Percentiles rank a stretch among this genome's conserved stretches.
Evolutionary conservation across 441 rosid species (phyloP).

Genomic region (Mallotus repandus): DNA sequence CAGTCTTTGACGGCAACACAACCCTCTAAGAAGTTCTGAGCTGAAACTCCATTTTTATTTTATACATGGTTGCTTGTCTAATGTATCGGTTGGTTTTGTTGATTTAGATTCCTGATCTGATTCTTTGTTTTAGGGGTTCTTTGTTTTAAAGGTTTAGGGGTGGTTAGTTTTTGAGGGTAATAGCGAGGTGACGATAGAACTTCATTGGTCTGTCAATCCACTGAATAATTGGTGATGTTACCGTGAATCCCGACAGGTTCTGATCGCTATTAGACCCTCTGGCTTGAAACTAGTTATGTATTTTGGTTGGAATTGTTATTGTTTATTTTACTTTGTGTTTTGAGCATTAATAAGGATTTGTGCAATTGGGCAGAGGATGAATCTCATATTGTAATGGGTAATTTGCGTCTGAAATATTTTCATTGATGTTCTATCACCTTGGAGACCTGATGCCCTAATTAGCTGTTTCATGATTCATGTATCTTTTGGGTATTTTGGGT

Average conservation of each 20-base stretch:
- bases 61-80: not conserved
- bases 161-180: not conserved
- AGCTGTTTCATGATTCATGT: no score
- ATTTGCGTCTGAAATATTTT: constrained; percentile 41
- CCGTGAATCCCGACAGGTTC: constrained; percentile 66
- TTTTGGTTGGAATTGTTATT: no score
- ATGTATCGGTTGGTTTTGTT: no score
- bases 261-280: constrained; percentile 36
- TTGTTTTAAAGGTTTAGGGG: not conserved
- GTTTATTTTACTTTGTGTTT: not conserved
- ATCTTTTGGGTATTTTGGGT: not conserved
- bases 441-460: constrained; percentile 41
- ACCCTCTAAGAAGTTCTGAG: constrained; percentile 80
- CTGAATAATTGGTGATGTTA: constrained; percentile 55
- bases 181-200: constrained; percentile 60
- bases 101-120: not conserved
- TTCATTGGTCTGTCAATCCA: constrained; percentile 61
- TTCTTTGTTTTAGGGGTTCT: not conserved
- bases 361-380: constrained; percentile 25
- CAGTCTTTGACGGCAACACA: constrained; percentile 51
- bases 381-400: constrained; percentile 39
- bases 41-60: not conserved
- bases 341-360: no score
- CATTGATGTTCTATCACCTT: constrained; percentile 45
- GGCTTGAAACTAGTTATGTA: not conserved